A percentile compares a stretch with the other conserved stretches of the same genome.
Conservation (phyloP, 345 rosid genomes). For the Gossypium turneri region DNA sequence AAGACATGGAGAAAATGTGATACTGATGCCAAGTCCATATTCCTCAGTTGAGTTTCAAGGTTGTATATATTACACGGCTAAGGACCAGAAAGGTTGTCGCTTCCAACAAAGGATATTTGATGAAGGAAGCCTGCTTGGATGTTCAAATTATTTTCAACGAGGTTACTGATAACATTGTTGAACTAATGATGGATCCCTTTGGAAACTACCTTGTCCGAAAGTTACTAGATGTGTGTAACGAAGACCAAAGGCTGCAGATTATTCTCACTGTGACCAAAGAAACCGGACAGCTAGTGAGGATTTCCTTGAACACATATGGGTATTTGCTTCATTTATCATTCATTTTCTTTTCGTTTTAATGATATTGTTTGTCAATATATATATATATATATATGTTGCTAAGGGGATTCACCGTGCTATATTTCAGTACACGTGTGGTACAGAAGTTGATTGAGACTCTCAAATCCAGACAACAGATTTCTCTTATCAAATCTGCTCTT, state of each 20-base stretch:
- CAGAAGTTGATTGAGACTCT: slow-evolving; percentile 73
- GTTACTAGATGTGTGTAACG: slow-evolving; percentile 39
- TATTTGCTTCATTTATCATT: slow-evolving; percentile 18
- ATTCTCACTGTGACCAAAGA: slow-evolving; percentile 35
- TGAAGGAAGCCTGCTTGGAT: slow-evolving; percentile 38
- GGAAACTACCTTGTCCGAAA: slow-evolving; percentile 61
- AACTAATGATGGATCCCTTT: slow-evolving; percentile 52
- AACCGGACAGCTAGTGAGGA: slow-evolving; percentile 38
- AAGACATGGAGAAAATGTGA: slow-evolving; percentile 22
- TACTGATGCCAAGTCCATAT: slow-evolving; percentile 25
- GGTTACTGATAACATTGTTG: slow-evolving; percentile 35
- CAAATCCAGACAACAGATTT: slow-evolving; percentile 54
- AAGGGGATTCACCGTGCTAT: slow-evolving; percentile 7
- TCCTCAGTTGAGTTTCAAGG: slow-evolving; percentile 40
- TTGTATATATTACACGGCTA: slow-evolving; percentile 43
- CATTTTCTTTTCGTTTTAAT: neutral
- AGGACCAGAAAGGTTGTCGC: slow-evolving; percentile 56
- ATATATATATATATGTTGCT: slow-evolving; percentile 1
- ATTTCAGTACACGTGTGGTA: slow-evolving; percentile 63
- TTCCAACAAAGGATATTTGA: slow-evolving; percentile 46
- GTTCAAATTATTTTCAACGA: slow-evolving; percentile 32
- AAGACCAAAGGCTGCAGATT: slow-evolving; percentile 43
- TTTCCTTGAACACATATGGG: slow-evolving; percentile 60
- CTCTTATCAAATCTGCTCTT: slow-evolving; percentile 44
- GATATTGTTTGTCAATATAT: neutral